These are phyloP conservation scores for Trypanosoma grayi DNA, from an alignment of 208 protist species.

Conservation along the genomic window DNA sequence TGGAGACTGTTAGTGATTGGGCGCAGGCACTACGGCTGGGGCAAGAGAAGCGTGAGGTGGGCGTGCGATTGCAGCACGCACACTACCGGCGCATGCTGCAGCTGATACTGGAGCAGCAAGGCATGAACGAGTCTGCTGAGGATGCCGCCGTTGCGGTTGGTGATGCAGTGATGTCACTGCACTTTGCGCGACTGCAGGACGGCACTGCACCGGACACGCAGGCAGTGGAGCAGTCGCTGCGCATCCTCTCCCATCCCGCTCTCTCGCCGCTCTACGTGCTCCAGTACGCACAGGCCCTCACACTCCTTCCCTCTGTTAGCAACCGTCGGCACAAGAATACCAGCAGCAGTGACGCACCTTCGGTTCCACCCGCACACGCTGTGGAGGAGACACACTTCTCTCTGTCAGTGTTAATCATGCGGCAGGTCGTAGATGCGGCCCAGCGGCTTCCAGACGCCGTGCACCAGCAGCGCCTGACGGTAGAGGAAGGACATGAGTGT, in stretches of 20 bases:
- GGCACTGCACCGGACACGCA: slow-evolving; percentile 19
- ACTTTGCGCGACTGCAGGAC: slow-evolving; percentile 33
- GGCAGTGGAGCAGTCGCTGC: slow-evolving; percentile 17
- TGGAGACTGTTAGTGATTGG: slow-evolving; percentile 11
- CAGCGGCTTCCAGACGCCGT: not conserved
- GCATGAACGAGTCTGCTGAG: not conserved
- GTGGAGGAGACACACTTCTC: not conserved
- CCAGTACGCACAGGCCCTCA: slow-evolving; percentile 31
- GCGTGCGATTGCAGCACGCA: slow-evolving; percentile 21
- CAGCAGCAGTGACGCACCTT: not conserved
- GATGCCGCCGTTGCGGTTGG: not conserved
- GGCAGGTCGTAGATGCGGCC: slow-evolving; percentile 13
- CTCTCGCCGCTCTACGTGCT: slow-evolving; percentile 8
- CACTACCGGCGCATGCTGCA: slow-evolving; percentile 27
- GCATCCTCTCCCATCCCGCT: slow-evolving; percentile 4
- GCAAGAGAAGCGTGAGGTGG: slow-evolving; percentile 18
- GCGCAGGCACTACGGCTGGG: slow-evolving; percentile 18
- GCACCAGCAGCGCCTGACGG: not conserved
- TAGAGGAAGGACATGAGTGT: slow-evolving; percentile 16
- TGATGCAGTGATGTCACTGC: slow-evolving; percentile 10
- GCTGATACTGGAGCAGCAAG: slow-evolving; percentile 6
- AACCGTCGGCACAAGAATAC: slow-evolving; percentile 5
- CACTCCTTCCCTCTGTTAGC: slow-evolving; percentile 21
- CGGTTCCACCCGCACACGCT: not conserved
- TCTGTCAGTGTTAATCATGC: not conserved